Evolutionary conservation across 495 filamentous ascomycete genomes (phyloP).

Genomic region (Aspergillus hancockii): DNA sequence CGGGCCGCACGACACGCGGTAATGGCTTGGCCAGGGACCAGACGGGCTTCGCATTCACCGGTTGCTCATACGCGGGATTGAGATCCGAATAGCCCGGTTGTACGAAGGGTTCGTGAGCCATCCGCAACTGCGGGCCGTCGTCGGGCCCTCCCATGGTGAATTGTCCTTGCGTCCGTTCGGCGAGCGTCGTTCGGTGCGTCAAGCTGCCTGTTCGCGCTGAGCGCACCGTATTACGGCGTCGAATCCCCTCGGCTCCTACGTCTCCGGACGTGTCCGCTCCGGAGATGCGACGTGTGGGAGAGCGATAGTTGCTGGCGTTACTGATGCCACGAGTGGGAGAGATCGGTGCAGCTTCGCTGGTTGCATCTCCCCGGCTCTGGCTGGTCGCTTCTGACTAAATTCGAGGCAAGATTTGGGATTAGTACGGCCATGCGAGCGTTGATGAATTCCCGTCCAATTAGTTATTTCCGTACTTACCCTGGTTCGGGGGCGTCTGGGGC

Average conservation of each 20-base stretch:
- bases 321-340: conserved; percentile 4
- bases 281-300: conserved; percentile 17
- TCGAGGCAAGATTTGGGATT: neutral
- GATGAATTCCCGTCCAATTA: neutral
- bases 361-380: neutral
- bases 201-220: conserved; percentile 21
- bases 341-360: neutral
- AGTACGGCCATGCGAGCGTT: neutral
- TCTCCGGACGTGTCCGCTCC: conserved; percentile 5
- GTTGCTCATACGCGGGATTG: conserved; percentile 48
- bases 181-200: conserved; percentile 30
- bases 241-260: conserved; percentile 6
- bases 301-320: neutral
- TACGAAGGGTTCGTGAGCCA: conserved; percentile 43
- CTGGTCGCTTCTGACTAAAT: conserved; percentile 3
- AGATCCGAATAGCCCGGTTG: conserved; percentile 45
- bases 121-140: conserved; percentile 34
- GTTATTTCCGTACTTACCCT: neutral
- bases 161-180: conserved; percentile 33
- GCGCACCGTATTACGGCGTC: conserved; percentile 22
- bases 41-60: conserved; percentile 43
- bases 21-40: conserved; percentile 52
- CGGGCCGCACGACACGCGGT: conserved; percentile 47
- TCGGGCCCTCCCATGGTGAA: conserved; percentile 42
- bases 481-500: conserved; percentile 7